Evolutionary conservation across 2,329 filamentous ascomycete genomes (phyloP).

Genomic region (Blastomyces silverae): DNA sequence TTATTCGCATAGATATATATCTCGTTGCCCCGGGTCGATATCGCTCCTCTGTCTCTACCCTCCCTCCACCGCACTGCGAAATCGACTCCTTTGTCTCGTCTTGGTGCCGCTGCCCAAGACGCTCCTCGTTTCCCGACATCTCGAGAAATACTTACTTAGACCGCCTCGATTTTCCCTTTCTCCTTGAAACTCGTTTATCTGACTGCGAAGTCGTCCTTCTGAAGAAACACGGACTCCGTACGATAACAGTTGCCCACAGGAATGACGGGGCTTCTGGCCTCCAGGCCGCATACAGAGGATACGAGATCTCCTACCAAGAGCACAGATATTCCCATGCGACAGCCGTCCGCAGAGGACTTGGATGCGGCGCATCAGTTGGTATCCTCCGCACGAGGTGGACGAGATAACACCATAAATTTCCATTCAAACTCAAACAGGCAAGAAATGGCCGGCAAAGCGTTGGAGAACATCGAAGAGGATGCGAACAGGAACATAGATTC

Average conservation of each 20-base stretch:
- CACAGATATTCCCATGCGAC: constrained; percentile 25
- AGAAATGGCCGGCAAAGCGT: constrained; percentile 17
- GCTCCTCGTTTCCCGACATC: background rate
- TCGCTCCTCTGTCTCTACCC: background rate
- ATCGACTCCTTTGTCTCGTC: background rate
- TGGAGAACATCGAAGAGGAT: constrained; percentile 20
- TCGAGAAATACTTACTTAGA: background rate
- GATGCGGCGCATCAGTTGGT: constrained; percentile 45
- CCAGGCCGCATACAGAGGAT: constrained; percentile 8
- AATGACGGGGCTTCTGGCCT: constrained; percentile 33
- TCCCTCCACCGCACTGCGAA: background rate
- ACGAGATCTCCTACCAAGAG: background rate
- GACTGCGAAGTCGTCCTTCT: background rate
- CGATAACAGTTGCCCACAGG: background rate
- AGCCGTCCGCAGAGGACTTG: constrained; percentile 43
- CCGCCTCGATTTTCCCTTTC: background rate
- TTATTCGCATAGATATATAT: background rate
- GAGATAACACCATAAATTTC: constrained; percentile 32
- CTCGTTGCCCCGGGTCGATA: background rate
- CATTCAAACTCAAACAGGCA: constrained; percentile 22
- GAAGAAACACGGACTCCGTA: background rate
- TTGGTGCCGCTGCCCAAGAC: background rate
- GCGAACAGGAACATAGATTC: constrained; percentile 19
- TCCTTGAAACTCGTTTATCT: background rate
- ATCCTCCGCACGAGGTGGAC: constrained; percentile 42